Evolutionary conservation across 768 basidiomycete genomes (phyloP), one percentile per base, ranked within the genome.

Genomic region (Collybiopsis confluens): DNA sequence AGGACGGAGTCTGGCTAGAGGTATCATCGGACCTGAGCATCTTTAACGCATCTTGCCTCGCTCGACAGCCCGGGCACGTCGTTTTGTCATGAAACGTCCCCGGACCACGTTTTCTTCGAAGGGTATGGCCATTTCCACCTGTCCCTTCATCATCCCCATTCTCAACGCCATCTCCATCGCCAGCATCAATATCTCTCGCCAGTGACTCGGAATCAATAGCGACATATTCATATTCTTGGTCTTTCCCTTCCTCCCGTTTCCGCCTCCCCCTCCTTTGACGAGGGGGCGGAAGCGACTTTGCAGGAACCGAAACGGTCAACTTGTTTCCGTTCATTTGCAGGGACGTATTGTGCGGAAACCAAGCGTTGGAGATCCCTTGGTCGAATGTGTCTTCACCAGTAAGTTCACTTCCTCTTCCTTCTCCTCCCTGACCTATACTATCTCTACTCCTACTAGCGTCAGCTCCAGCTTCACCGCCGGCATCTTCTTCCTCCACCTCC

Each of bases 71-170:
- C 9, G 20, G 24, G 40, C 56, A 57, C 26, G 52, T 47, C 21
- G 53, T 52, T 16, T 20, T 18, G 48, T 57, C 56, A 23, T 57
- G 56, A 21, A 46, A 46, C 28, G 43, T 54, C 15, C 49, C 45
- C 16, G 43, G 46, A 7, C 40, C 27, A 24, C 50, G 50, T 52
- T 52, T 42, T 1, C 26, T 41, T 30, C 23, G 20, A 23, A 23
- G 9, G 7, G 38, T 15, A 18, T 41, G 30, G 18, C 35, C 26
- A 24, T 8, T 23, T 21, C 48, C 24, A 27, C 51, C 48, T 11
- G 24, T 38, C 26, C 45, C 23, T 28, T 4, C 10, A 2, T 35
- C 9, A 16, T 18, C 23, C 23, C 47, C 47, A 21, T 18, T 20
- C 20, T 4, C 23, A 33, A 18, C 6, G n/a, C 47, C 13, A 11